Conservation (phyloP, 495 filamentous ascomycete genomes). For the Daldinia caldariorum region DNA sequence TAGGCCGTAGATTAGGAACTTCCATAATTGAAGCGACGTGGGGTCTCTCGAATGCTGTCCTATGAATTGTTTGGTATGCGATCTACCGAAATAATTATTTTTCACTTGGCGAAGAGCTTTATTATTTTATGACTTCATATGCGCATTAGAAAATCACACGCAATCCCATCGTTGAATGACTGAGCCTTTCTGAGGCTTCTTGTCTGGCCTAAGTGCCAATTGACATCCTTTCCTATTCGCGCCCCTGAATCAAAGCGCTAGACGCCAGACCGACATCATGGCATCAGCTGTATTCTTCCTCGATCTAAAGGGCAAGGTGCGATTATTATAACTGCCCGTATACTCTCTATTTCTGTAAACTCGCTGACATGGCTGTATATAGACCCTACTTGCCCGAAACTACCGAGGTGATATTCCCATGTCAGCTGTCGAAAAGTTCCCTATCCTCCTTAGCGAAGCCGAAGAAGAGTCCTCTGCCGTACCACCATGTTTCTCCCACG, state of each 20-base stretch:
- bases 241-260: conserved; percentile 30
- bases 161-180: conserved; percentile 36
- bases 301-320: conserved; percentile 99
- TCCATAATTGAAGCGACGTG: conserved; percentile 38
- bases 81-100: conserved; percentile 27
- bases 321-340: conserved; percentile 27
- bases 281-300: conserved; percentile 99
- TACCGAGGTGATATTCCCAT: conserved; percentile 99
- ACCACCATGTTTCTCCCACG: conserved; percentile 97
- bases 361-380: conserved; percentile 21
- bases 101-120: conserved; percentile 21
- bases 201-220: conserved; percentile 45
- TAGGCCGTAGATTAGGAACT: background rate
- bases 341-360: background rate
- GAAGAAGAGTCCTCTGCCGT: conserved; percentile 99
- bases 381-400: conserved; percentile 98
- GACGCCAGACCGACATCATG: conserved; percentile 66
- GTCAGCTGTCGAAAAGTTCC: conserved; percentile 99
- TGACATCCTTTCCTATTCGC: conserved; percentile 27
- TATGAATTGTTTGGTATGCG: conserved; percentile 33
- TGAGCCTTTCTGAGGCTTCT: conserved; percentile 18
- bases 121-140: conserved; percentile 8
- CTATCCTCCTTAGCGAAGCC: conserved; percentile 94
- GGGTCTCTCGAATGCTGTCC: conserved; percentile 42
- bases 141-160: conserved; percentile 10